phyloP scores from a whole-genome alignment of 768 basidiomycete genomes.

The Auriscalpium vulgare region DNA sequence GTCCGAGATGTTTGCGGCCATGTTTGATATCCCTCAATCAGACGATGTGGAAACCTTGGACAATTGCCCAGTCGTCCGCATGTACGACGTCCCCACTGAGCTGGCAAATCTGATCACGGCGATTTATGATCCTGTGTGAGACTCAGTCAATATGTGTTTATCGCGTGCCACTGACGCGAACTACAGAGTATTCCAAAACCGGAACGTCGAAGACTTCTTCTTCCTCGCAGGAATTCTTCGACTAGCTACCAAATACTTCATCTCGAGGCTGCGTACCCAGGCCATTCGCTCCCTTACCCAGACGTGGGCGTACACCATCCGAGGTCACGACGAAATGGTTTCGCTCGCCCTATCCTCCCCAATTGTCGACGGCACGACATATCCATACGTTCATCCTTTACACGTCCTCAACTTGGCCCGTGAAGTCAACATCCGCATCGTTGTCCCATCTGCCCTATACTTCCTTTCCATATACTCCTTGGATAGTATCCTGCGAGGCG shows the following conservation, averaged over 20 bases:
- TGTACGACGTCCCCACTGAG: constrained; percentile 45
- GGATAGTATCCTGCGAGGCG: constrained; percentile 36
- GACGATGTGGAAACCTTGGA: constrained; percentile 30
- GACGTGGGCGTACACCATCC: constrained; percentile 47
- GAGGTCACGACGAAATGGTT: constrained; percentile 51
- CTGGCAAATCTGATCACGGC: constrained; percentile 43
- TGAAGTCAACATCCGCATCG: constrained; percentile 37
- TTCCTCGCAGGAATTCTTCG: constrained; percentile 50
- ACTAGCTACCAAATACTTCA: constrained; percentile 53
- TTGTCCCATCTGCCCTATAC: constrained; percentile 46
- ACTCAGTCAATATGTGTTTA: constrained; percentile 13
- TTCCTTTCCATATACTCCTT: constrained; percentile 53
- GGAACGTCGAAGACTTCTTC: constrained; percentile 43
- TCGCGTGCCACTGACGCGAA: neutral
- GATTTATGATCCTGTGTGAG: constrained; percentile 51
- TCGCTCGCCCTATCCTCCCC: constrained; percentile 37
- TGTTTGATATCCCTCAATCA: constrained; percentile 44
- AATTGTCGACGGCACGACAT: constrained; percentile 36
- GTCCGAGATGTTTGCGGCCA: constrained; percentile 48
- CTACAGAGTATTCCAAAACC: constrained; percentile 32
- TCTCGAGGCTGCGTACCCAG: constrained; percentile 41
- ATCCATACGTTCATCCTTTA: constrained; percentile 51
- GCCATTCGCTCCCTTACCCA: constrained; percentile 40
- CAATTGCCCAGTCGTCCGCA: constrained; percentile 41
- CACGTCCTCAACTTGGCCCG: constrained; percentile 49